Conservation (phyloP, 129 eudicot genomes). For the Tagetes erecta region DNA sequence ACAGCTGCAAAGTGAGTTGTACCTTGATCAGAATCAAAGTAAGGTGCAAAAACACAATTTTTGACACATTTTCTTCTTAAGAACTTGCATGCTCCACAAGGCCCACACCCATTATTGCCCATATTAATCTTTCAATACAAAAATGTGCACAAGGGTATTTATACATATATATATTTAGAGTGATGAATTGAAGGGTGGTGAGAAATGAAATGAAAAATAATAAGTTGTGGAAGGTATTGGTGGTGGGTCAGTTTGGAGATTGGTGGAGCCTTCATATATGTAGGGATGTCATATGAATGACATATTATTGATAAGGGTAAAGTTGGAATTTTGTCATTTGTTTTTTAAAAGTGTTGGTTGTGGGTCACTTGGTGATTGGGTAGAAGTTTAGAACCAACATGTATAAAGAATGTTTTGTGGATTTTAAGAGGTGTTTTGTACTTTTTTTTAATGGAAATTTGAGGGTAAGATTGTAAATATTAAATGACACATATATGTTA, state of each 20-base stretch:
- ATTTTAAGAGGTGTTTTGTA: not conserved
- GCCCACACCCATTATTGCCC: conserved; percentile 35
- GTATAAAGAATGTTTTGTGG: not conserved
- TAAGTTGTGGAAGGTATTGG: conserved; percentile 8
- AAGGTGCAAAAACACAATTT: conserved; percentile 38
- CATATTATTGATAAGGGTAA: conserved; percentile 3
- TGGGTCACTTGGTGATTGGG: conserved; percentile 8
- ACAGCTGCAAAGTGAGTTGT: conserved; percentile 77
- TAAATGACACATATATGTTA: no score
- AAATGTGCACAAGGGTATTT: not conserved
- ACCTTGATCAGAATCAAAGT: conserved; percentile 42
- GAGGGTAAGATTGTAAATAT: not conserved
- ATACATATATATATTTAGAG: not conserved
- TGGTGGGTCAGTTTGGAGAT: conserved; percentile 22
- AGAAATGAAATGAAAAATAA: no score
- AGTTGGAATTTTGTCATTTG: not conserved
- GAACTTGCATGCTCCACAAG: conserved; percentile 45
- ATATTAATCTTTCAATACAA: conserved; percentile 12
- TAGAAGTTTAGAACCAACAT: not conserved
- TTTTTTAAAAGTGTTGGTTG: conserved; percentile 5
- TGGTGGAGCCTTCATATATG: conserved; percentile 2
- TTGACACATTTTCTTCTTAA: conserved; percentile 37
- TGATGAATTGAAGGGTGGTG: not conserved
- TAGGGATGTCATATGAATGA: conserved; percentile 30
- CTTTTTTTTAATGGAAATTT: not conserved